Percentiles rank a stretch among this genome's conserved stretches.
Evolutionary conservation across 73 alveolate genomes (phyloP).

Genomic region (Paramecium biaurelia): DNA sequence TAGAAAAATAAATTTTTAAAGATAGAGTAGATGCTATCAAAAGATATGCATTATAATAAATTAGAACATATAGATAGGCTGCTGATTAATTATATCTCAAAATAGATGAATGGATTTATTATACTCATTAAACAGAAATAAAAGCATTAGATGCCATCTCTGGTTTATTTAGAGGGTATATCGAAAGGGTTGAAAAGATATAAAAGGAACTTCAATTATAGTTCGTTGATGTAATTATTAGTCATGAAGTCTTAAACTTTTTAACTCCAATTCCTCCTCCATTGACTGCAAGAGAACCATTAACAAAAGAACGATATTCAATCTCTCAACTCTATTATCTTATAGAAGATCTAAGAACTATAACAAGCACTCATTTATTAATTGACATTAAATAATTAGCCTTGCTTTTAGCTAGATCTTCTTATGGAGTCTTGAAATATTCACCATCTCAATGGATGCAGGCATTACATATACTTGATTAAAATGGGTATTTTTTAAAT

Average conservation of each 20-base stretch:
- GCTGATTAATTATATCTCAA: constrained; percentile 79
- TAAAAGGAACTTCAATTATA: constrained; percentile 86
- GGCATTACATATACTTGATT: neutral
- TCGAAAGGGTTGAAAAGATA: constrained; percentile 91
- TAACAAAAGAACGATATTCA: neutral
- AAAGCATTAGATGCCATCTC: constrained; percentile 93
- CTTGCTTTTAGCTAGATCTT: constrained; percentile 12
- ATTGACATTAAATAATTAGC: neutral
- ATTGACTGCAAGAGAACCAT: constrained; percentile 33
- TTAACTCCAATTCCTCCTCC: constrained; percentile 48
- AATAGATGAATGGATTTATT: constrained; percentile 95
- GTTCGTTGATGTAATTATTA: constrained; percentile 73
- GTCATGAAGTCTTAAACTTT: constrained; percentile 53
- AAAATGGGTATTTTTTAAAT: neutral
- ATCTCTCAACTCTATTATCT: constrained; percentile 13
- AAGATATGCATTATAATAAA: constrained; percentile 82
- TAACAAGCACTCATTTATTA: constrained; percentile 22
- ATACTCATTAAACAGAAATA: constrained; percentile 90
- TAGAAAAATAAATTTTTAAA: constrained; percentile 89
- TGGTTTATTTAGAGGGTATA: constrained; percentile 82
- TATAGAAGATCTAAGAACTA: constrained; percentile 16
- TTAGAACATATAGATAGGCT: constrained; percentile 82
- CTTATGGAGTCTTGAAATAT: neutral
- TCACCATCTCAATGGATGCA: constrained; percentile 41
- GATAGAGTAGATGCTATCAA: constrained; percentile 88